Evolutionary conservation across 2,329 filamentous ascomycete genomes (phyloP).

Genomic region (Albophoma yamanashiensis): DNA sequence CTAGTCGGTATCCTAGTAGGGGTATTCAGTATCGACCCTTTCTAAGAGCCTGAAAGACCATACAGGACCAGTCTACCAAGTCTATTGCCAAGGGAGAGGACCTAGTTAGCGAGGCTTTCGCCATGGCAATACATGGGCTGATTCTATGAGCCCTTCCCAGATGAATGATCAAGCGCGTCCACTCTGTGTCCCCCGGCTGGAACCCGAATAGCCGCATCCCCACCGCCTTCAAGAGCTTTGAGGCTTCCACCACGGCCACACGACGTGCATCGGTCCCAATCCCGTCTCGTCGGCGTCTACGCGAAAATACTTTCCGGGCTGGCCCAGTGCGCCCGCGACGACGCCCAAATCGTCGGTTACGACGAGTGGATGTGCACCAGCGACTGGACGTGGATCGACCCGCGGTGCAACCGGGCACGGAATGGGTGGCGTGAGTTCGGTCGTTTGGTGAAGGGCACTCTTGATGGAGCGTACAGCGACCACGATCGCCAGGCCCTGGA

Average conservation of each 20-base stretch:
- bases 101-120: too few species aligned
- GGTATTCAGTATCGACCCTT: too few species aligned
- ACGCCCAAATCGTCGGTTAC: slow-evolving; percentile 1
- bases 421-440: slow-evolving; percentile 1
- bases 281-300: slow-evolving; percentile 1
- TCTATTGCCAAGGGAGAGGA: too few species aligned
- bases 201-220: background rate
- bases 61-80: too few species aligned
- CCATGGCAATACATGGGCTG: too few species aligned
- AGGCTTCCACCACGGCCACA: slow-evolving; percentile 3
- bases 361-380: slow-evolving; percentile 4
- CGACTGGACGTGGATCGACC: slow-evolving; percentile 6
- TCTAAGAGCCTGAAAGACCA: too few species aligned
- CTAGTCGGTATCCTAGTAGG: too few species aligned
- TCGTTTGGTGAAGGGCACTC: background rate
- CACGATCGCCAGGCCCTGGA: background rate
- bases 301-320: slow-evolving; percentile 3
- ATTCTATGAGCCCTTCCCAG: slow-evolving; percentile 17
- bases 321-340: slow-evolving; percentile 5
- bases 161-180: background rate
- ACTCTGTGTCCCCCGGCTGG: background rate
- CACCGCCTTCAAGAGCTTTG: slow-evolving; percentile 1
- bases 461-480: background rate
- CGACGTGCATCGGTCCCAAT: slow-evolving; percentile 2
- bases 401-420: slow-evolving; percentile 3